These are phyloP conservation scores for Gautieria morchelliformis DNA, from an alignment of 768 basidiomycete species.

Conservation along the genomic window DNA sequence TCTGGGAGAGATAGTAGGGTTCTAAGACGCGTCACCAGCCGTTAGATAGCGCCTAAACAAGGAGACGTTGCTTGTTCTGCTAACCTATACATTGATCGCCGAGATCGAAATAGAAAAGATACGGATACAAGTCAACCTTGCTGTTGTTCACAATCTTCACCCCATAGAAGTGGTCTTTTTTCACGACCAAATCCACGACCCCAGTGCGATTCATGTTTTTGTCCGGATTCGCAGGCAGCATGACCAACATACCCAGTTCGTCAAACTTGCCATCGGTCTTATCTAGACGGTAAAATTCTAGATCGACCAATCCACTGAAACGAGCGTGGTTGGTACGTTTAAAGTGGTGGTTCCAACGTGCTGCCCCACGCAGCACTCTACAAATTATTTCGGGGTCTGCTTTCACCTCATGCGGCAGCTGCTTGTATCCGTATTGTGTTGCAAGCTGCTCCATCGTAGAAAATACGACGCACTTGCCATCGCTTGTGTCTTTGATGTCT, in stretches of 20 bases:
- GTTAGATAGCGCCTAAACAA: not conserved
- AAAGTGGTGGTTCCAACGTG: not conserved
- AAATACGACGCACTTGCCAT: not conserved
- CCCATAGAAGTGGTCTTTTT: constrained; percentile 13
- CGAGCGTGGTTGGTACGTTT: not conserved
- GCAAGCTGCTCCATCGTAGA: not conserved
- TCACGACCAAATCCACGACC: constrained; percentile 14
- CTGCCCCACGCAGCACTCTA: not conserved
- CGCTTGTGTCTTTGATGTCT: not conserved
- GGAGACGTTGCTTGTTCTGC: not conserved
- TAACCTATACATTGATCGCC: constrained; percentile 19
- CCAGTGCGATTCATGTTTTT: constrained; percentile 7
- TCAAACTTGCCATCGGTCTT: not conserved
- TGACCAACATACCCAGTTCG: not conserved
- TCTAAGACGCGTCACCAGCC: not conserved
- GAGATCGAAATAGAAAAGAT: constrained; percentile 22
- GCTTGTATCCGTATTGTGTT: not conserved
- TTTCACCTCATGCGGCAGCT: not conserved
- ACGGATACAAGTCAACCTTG: constrained; percentile 14
- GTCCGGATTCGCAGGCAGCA: not conserved
- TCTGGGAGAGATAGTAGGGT: constrained; percentile 1
- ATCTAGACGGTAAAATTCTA: not conserved
- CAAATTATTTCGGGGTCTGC: not conserved
- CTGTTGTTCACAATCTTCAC: constrained; percentile 20
- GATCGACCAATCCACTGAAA: not conserved